Evolutionary conservation across 148 eudicot genomes (phyloP).

Genomic region (Rhododendron molle): DNA sequence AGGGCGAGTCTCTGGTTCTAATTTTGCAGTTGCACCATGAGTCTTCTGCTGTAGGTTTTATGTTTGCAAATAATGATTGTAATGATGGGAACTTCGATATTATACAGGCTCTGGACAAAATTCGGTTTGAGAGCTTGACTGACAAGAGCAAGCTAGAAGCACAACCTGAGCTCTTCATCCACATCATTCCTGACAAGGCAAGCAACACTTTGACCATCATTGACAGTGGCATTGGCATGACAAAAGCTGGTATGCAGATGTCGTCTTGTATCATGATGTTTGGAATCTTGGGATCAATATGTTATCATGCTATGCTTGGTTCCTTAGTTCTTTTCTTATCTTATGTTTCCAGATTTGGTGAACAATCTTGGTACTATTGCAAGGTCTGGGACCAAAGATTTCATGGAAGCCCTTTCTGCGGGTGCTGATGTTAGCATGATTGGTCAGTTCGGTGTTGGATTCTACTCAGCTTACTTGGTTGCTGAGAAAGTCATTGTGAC

Average conservation of each 20-base stretch:
- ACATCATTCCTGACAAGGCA: slow-evolving; percentile 32
- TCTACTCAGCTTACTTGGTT: slow-evolving; percentile 26
- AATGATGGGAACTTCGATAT: background rate
- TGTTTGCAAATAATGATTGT: background rate
- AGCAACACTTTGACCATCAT: slow-evolving; percentile 26
- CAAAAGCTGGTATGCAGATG: slow-evolving; percentile 2
- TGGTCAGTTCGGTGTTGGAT: slow-evolving; percentile 12
- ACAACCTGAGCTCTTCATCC: slow-evolving; percentile 22
- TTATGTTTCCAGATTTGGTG: slow-evolving; percentile 11
- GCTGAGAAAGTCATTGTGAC: slow-evolving; percentile 34
- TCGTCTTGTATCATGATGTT: background rate
- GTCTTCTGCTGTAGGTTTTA: background rate
- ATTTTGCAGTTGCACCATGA: background rate
- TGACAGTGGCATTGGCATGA: slow-evolving; percentile 33
- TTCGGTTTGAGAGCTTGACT: slow-evolving; percentile 9
- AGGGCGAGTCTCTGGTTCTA: no score
- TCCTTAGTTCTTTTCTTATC: background rate
- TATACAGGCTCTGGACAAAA: background rate
- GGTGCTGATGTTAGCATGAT: slow-evolving; percentile 37
- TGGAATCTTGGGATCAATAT: background rate
- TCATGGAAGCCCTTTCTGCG: slow-evolving; percentile 37
- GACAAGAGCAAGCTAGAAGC: slow-evolving; percentile 11
- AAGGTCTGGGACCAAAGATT: slow-evolving; percentile 24
- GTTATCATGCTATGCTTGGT: background rate
- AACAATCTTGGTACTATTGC: slow-evolving; percentile 30